Conservation (phyloP, 2,329 filamentous ascomycete species). For the Cladorrhinum sp. region DNA sequence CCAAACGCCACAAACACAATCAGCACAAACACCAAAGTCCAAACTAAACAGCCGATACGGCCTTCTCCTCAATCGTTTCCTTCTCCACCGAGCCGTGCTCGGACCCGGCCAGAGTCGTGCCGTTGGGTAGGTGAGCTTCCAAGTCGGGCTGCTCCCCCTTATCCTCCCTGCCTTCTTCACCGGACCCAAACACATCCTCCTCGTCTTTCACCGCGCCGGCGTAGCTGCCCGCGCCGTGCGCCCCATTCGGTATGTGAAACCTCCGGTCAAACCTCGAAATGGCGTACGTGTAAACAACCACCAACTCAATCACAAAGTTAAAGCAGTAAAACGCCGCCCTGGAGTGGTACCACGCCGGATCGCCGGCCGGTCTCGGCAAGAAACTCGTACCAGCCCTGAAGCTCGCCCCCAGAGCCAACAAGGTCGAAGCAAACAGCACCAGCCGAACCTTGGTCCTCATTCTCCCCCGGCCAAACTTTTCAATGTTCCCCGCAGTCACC, state of each 20-base stretch:
- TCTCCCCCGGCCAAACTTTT: slow-evolving; percentile 64
- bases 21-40: neutral
- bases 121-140: neutral
- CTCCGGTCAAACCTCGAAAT: slow-evolving; percentile 68
- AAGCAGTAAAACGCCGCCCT: slow-evolving; percentile 76
- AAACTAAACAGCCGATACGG: neutral
- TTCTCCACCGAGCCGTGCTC: neutral
- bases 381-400: slow-evolving; percentile 64
- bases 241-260: slow-evolving; percentile 72
- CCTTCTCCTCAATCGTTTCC: neutral
- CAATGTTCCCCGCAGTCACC: slow-evolving; percentile 32
- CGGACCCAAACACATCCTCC: slow-evolving; percentile 2
- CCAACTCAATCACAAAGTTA: slow-evolving; percentile 73
- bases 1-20: neutral
- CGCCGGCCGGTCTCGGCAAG: slow-evolving; percentile 43
- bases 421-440: slow-evolving; percentile 52
- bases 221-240: slow-evolving; percentile 54
- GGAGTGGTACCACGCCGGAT: slow-evolving; percentile 68
- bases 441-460: slow-evolving; percentile 64
- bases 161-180: neutral
- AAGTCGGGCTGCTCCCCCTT: neutral
- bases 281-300: slow-evolving; percentile 66
- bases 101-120: neutral
- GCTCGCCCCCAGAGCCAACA: slow-evolving; percentile 66
- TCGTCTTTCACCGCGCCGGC: neutral